phyloP scores from a whole-genome alignment of 2,329 filamentous ascomycete genomes.

The Ophiosphaerella herpotricha region DNA sequence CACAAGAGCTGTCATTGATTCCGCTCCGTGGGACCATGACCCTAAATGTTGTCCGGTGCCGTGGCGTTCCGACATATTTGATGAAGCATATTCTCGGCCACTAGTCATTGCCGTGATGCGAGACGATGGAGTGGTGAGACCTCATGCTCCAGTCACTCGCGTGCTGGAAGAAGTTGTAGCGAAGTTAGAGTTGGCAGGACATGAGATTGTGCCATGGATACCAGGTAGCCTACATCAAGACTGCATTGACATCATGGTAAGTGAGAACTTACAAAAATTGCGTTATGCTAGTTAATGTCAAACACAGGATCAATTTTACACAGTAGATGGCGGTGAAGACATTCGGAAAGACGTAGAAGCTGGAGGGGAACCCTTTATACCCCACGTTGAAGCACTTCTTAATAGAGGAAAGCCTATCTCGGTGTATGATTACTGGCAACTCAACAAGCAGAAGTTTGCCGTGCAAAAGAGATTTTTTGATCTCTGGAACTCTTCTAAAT shows the following conservation, averaged over 20 bases:
- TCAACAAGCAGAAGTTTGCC: conserved; percentile 62
- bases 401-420: conserved; percentile 58
- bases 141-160: conserved; percentile 59
- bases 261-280: conserved; percentile 2
- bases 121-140: conserved; percentile 60
- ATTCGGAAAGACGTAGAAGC: conserved; percentile 59
- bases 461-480: conserved; percentile 62
- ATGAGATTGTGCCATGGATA: conserved; percentile 61
- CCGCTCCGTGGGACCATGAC: conserved; percentile 60
- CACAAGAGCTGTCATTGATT: conserved; percentile 54
- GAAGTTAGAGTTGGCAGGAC: conserved; percentile 53
- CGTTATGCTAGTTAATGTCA: neutral
- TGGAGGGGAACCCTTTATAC: conserved; percentile 60
- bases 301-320: conserved; percentile 63
- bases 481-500: conserved; percentile 59
- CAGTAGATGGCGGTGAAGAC: conserved; percentile 67
- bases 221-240: conserved; percentile 55
- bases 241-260: conserved; percentile 61
- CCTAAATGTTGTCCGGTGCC: conserved; percentile 58
- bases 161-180: conserved; percentile 48
- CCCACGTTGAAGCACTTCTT: conserved; percentile 59
- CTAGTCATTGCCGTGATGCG: conserved; percentile 57
- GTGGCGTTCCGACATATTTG: conserved; percentile 57
- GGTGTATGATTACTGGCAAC: conserved; percentile 69
- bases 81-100: conserved; percentile 48